phyloP scores from a whole-genome alignment of 345 rosid genomes.

The Pugionium cornutum region DNA sequence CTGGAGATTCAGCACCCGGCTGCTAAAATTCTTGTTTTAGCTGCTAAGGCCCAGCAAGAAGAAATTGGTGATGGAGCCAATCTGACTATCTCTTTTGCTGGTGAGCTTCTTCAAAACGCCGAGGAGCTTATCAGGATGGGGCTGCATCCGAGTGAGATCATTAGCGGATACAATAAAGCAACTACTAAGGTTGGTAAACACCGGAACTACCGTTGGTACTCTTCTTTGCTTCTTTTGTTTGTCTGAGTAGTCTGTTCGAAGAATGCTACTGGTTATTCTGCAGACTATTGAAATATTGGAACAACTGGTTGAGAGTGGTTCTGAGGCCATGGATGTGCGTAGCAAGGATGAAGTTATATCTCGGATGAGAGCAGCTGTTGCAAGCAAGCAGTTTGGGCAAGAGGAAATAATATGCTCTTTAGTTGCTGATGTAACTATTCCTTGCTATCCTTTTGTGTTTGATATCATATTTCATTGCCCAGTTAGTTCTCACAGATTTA shows the following conservation, averaged over 20 bases:
- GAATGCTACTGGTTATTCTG: not conserved
- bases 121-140: conserved; percentile 96
- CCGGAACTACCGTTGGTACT: not conserved
- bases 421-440: conserved; percentile 67
- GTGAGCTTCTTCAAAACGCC: conserved; percentile 92
- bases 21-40: conserved; percentile 87
- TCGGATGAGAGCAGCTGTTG: conserved; percentile 94
- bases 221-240: not conserved
- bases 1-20: conserved; percentile 99
- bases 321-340: conserved; percentile 95
- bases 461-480: conserved; percentile 5
- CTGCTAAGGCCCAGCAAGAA: conserved; percentile 96
- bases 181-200: conserved; percentile 47
- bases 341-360: conserved; percentile 67
- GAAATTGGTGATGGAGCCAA: conserved; percentile 99
- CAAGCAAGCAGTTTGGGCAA: conserved; percentile 97
- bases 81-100: conserved; percentile 84
- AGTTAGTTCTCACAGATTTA: not conserved
- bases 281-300: conserved; percentile 67
- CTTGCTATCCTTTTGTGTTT: conserved; percentile 6
- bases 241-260: not conserved
- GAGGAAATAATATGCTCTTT: conserved; percentile 78
- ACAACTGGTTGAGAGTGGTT: conserved; percentile 82
- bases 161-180: conserved; percentile 86
- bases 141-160: conserved; percentile 92